Evolutionary conservation across 345 rosid genomes (phyloP).

Genomic region (Tarenaya hassleriana): DNA sequence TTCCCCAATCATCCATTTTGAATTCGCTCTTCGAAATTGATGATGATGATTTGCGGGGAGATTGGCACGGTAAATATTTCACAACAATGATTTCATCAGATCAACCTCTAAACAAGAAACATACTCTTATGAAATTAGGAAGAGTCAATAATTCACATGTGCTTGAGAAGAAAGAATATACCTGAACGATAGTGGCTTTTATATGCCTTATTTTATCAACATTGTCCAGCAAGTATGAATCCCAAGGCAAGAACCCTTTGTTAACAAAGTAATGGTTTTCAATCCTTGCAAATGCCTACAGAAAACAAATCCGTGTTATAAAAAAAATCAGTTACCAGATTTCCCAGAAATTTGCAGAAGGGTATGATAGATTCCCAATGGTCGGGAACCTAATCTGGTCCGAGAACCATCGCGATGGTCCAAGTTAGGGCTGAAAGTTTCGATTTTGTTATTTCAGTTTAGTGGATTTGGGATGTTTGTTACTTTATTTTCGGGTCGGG

Average conservation of each 20-base stretch:
- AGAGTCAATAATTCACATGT: neutral
- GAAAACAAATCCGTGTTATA: constrained; percentile 1
- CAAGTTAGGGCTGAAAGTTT: too few relatives aligned
- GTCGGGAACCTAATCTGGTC: too few relatives aligned
- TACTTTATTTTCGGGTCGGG: too few relatives aligned
- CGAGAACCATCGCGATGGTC: too few relatives aligned
- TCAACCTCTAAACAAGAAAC: neutral
- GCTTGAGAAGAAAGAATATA: constrained; percentile 14
- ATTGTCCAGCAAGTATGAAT: constrained; percentile 75
- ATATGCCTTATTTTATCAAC: constrained; percentile 85
- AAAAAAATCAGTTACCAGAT: neutral
- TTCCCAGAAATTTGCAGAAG: neutral
- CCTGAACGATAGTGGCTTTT: constrained; percentile 80
- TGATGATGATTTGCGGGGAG: too few relatives aligned
- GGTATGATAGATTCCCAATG: too few relatives aligned
- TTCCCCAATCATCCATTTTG: too few relatives aligned
- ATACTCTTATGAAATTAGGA: neutral
- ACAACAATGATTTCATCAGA: constrained; percentile 2
- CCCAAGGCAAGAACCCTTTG: constrained; percentile 74
- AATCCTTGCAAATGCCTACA: constrained; percentile 97
- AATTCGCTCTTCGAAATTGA: too few relatives aligned
- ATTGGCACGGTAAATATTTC: neutral
- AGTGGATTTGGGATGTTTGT: too few relatives aligned
- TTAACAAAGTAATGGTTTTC: constrained; percentile 88
- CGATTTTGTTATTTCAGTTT: too few relatives aligned